phyloP scores from a whole-genome alignment of 179 eudicot species.

The Spergularia azorica region DNA sequence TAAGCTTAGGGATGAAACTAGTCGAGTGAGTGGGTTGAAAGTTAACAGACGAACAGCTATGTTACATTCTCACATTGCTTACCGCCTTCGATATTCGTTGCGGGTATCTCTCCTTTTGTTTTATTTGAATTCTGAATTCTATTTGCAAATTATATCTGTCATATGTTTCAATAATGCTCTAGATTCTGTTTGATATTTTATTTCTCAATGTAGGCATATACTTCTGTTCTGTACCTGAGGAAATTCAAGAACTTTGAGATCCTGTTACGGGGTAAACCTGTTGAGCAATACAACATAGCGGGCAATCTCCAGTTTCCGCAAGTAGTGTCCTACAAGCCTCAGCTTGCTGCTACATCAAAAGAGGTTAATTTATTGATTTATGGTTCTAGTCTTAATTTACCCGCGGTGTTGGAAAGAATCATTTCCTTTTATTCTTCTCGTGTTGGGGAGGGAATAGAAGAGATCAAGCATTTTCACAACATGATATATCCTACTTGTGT shows the following conservation, averaged over 20 bases:
- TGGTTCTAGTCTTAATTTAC: background rate
- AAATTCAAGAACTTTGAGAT: conserved; percentile 77
- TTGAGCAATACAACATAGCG: conserved; percentile 67
- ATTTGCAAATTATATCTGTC: background rate
- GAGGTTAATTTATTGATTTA: conserved; percentile 48
- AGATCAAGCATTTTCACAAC: background rate
- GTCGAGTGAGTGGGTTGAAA: conserved; percentile 45
- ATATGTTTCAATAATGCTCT: conserved; percentile 4
- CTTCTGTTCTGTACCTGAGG: conserved; percentile 80
- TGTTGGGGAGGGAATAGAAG: background rate
- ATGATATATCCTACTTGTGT: background rate
- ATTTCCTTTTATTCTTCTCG: background rate
- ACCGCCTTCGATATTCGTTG: conserved; percentile 81
- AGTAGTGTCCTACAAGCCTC: conserved; percentile 68
- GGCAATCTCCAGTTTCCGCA: conserved; percentile 56
- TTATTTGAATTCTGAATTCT: background rate
- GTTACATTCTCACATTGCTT: conserved; percentile 80
- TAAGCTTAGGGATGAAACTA: conserved; percentile 85
- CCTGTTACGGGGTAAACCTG: conserved; percentile 82
- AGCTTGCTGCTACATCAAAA: conserved; percentile 40
- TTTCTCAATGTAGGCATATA: conserved; percentile 65
- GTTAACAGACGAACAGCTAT: conserved; percentile 42
- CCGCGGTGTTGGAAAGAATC: background rate
- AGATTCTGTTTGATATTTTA: background rate
- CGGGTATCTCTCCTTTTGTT: conserved; percentile 51